phyloP scores from a whole-genome alignment of 169 alveolate genomes.

The Cryptosporidium canis region DNA sequence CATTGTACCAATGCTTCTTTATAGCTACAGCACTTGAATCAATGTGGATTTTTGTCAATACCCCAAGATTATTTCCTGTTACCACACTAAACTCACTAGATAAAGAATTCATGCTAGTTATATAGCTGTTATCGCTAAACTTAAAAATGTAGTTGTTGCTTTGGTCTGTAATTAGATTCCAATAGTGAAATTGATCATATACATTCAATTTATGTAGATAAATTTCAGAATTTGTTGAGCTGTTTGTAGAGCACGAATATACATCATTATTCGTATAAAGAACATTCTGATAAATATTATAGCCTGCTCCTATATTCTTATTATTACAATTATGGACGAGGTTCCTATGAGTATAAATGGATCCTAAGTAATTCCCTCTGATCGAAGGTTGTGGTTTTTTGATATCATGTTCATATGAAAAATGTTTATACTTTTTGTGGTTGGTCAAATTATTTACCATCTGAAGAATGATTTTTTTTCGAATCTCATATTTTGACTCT shows the following conservation, averaged over 20 bases:
- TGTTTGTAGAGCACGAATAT: slow-evolving; percentile 35
- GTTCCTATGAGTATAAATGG: slow-evolving; percentile 35
- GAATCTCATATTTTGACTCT: slow-evolving; percentile 8
- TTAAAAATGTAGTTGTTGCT: neutral
- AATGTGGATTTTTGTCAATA: slow-evolving; percentile 5
- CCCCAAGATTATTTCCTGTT: slow-evolving; percentile 41
- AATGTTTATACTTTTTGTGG: neutral
- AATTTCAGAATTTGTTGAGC: slow-evolving; percentile 4
- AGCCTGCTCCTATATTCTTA: neutral
- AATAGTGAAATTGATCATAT: slow-evolving; percentile 7
- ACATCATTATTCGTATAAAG: neutral
- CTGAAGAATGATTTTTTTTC: neutral
- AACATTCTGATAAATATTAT: neutral
- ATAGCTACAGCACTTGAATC: neutral
- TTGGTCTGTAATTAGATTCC: slow-evolving; percentile 19
- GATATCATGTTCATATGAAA: neutral
- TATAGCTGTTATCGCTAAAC: neutral
- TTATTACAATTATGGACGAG: neutral
- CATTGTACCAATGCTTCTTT: neutral
- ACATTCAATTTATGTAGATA: slow-evolving; percentile 28
- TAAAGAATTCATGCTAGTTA: slow-evolving; percentile 1
- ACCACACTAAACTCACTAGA: slow-evolving; percentile 1
- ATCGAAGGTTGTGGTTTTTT: neutral
- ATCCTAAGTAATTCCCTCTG: slow-evolving; percentile 53
- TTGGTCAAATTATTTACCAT: neutral